A percentile compares a stretch with the other conserved stretches of the same genome.
Evolutionary conservation across 768 basidiomycete genomes (phyloP).

Genomic region (Pleurotus citrinopileatus): DNA sequence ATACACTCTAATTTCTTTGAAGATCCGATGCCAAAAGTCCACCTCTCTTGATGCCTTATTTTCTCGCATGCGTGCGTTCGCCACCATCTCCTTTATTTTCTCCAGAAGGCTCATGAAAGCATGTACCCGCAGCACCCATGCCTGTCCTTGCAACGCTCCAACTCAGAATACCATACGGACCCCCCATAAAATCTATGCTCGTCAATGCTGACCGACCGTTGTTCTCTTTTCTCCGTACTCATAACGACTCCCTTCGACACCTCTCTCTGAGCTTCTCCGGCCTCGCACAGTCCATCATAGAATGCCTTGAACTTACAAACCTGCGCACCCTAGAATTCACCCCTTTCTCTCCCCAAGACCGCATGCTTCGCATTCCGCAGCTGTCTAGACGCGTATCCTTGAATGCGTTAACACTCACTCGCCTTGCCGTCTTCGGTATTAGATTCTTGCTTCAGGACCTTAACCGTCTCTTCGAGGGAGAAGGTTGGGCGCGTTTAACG

Average conservation of each 20-base stretch:
- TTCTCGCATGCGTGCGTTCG: background rate
- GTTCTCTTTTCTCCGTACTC: background rate
- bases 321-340: background rate
- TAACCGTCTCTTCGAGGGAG: background rate
- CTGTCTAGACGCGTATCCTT: background rate
- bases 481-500: background rate
- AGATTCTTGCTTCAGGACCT: background rate
- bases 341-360: background rate
- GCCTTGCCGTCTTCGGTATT: background rate
- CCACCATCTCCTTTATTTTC: background rate
- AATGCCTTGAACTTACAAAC: background rate
- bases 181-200: background rate
- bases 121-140: background rate
- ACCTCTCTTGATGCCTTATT: background rate
- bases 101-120: background rate
- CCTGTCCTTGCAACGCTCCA: background rate
- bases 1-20: background rate
- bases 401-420: background rate
- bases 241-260: background rate
- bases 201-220: background rate
- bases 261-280: background rate
- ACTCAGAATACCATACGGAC: background rate
- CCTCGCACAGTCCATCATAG: background rate
- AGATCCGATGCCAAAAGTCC: background rate
- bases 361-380: background rate